Percentiles rank a stretch among this genome's conserved stretches.
phyloP scores from a whole-genome alignment of 2,329 filamentous ascomycete species.

The Fusarium citri region DNA sequence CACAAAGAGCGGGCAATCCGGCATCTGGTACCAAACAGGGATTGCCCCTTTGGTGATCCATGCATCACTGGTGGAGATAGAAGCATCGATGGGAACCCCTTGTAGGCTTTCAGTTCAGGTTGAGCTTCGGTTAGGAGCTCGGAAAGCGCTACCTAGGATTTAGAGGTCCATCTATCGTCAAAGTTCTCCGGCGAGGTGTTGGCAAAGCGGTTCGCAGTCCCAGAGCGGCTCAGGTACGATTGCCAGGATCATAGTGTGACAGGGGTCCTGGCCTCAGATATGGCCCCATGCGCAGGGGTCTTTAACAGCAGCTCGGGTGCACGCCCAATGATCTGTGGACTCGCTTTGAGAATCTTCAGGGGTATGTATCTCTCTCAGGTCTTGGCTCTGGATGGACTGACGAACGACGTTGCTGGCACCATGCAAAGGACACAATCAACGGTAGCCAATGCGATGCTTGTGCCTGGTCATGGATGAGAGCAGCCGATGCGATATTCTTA shows the following conservation, averaged over 20 bases:
- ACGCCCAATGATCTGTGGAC: slow-evolving; percentile 33
- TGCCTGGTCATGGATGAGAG: slow-evolving; percentile 31
- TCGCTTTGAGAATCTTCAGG: slow-evolving; percentile 14
- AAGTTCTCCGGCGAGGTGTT: slow-evolving; percentile 45
- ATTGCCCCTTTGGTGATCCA: slow-evolving; percentile 28
- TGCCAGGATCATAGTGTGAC: slow-evolving; percentile 16
- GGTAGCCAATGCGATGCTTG: slow-evolving; percentile 40
- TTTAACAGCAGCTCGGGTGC: slow-evolving; percentile 32
- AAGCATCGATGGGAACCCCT: slow-evolving; percentile 36
- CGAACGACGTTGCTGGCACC: slow-evolving; percentile 35
- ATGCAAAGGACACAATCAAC: slow-evolving; percentile 33
- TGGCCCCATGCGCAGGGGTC: slow-evolving; percentile 29
- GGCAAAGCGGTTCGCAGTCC: slow-evolving; percentile 33
- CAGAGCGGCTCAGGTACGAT: slow-evolving; percentile 40
- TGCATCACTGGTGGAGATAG: slow-evolving; percentile 36
- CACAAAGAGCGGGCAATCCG: slow-evolving; percentile 36
- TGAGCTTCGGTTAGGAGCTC: slow-evolving; percentile 28
- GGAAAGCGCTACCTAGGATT: slow-evolving; percentile 27
- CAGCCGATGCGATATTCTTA: slow-evolving; percentile 21
- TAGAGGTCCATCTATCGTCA: slow-evolving; percentile 36
- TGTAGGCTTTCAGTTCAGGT: slow-evolving; percentile 16
- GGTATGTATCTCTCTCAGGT: slow-evolving; percentile 36
- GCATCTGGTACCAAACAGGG: slow-evolving; percentile 41
- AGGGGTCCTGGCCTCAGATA: slow-evolving; percentile 24
- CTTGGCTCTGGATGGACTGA: slow-evolving; percentile 41